These are phyloP conservation scores for Cylindrodendrum hubeiense DNA, from an alignment of 2,329 filamentous ascomycete genomes.

Conservation along the genomic window DNA sequence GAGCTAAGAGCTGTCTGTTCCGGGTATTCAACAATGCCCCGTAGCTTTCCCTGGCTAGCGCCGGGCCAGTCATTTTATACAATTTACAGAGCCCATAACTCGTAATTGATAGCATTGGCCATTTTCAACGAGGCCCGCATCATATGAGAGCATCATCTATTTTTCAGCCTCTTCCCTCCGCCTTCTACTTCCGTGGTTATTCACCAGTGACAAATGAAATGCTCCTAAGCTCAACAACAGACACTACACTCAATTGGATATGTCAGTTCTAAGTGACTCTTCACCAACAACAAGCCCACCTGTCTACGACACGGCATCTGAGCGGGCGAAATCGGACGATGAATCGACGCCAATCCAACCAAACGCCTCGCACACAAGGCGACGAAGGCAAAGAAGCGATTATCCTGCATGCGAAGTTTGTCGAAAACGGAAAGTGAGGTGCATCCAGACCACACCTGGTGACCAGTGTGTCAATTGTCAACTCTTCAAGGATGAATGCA, in stretches of 20 bases:
- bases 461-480: slow-evolving; percentile 10
- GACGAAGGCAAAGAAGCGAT: background rate
- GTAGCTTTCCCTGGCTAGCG: background rate
- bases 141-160: background rate
- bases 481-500: slow-evolving; percentile 2
- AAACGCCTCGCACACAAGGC: background rate
- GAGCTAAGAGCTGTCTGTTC: background rate
- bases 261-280: background rate
- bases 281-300: background rate
- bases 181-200: background rate
- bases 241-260: background rate
- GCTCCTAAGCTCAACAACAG: background rate
- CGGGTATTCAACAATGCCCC: background rate
- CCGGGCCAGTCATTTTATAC: background rate
- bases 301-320: background rate
- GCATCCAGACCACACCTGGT: background rate
- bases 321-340: background rate
- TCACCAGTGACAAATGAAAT: background rate
- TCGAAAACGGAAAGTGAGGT: slow-evolving; percentile 11
- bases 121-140: background rate
- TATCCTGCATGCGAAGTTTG: slow-evolving; percentile 3
- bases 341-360: background rate
- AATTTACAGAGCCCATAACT: background rate
- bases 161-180: background rate
- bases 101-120: background rate